Conservation (phyloP, 352 stramenopile species). For the Phytophthora tubulina region DNA sequence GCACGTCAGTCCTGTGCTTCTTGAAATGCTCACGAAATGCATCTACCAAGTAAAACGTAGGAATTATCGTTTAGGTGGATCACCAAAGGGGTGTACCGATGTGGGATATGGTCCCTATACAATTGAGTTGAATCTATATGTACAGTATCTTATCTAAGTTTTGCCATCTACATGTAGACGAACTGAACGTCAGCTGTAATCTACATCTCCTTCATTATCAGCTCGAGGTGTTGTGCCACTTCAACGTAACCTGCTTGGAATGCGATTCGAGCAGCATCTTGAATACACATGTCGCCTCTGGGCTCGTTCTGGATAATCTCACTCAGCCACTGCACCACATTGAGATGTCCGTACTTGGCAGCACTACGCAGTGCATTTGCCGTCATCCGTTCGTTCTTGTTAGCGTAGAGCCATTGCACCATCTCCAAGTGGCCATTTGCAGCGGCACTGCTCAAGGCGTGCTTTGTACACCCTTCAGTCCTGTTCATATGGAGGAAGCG, state of each 20-base stretch:
- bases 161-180: too few species aligned
- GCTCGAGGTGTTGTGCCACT: conserved; percentile 12
- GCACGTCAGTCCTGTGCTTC: too few species aligned
- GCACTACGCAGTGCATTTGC: conserved; percentile 17
- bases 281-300: conserved; percentile 16
- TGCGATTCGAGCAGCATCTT: conserved; percentile 15
- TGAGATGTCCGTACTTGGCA: conserved; percentile 28
- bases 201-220: conserved; percentile 1
- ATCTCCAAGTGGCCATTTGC: conserved; percentile 29
- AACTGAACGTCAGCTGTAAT: too few species aligned
- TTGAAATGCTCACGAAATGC: too few species aligned
- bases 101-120: too few species aligned
- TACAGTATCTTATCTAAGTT: too few species aligned
- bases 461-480: conserved; percentile 26
- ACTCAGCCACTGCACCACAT: conserved; percentile 20
- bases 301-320: conserved; percentile 14
- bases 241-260: conserved; percentile 10
- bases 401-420: conserved; percentile 28
- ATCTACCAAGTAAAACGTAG: too few species aligned
- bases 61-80: too few species aligned
- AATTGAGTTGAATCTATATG: too few species aligned
- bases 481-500: conserved; percentile 27
- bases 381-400: conserved; percentile 18
- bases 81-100: too few species aligned
- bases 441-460: conserved; percentile 23